Percentiles rank a stretch among this genome's conserved stretches.
Evolutionary conservation across 257 asterid genomes (phyloP).

Genomic region (Henckelia pumila): DNA sequence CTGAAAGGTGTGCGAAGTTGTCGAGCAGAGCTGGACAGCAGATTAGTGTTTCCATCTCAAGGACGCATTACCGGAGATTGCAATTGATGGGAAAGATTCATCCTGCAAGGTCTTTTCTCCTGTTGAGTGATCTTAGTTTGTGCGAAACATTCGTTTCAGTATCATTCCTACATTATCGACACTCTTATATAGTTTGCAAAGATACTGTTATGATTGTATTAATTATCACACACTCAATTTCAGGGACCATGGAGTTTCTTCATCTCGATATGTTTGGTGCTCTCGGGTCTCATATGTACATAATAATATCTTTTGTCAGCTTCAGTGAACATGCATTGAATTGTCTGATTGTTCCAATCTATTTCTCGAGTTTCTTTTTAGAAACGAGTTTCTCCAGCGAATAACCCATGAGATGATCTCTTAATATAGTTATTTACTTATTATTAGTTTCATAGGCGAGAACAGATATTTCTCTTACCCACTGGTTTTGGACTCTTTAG

Average conservation of each 20-base stretch:
- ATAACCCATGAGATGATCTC: background rate
- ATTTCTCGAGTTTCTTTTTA: background rate
- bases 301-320: conserved; percentile 34
- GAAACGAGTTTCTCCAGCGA: background rate
- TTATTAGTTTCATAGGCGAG: background rate
- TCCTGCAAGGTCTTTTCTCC: conserved; percentile 32
- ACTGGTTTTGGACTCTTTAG: background rate
- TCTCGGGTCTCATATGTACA: conserved; percentile 38
- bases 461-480: background rate
- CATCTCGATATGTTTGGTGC: conserved; percentile 29
- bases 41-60: conserved; percentile 41
- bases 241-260: conserved; percentile 35
- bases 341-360: background rate
- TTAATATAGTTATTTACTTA: too few relatives aligned
- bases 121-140: conserved; percentile 33
- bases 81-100: conserved; percentile 27
- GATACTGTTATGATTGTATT: conserved; percentile 31
- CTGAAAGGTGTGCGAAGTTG: conserved; percentile 83
- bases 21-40: conserved; percentile 95
- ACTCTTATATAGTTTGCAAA: conserved; percentile 28
- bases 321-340: conserved; percentile 16
- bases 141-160: conserved; percentile 25
- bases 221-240: conserved; percentile 20
- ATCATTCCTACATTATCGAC: conserved; percentile 25
- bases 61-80: conserved; percentile 17